Percentiles rank a stretch among this genome's conserved stretches.
Conservation (phyloP, 371 early-diverging fungal genomes). For the Mucor mucedo region DNA sequence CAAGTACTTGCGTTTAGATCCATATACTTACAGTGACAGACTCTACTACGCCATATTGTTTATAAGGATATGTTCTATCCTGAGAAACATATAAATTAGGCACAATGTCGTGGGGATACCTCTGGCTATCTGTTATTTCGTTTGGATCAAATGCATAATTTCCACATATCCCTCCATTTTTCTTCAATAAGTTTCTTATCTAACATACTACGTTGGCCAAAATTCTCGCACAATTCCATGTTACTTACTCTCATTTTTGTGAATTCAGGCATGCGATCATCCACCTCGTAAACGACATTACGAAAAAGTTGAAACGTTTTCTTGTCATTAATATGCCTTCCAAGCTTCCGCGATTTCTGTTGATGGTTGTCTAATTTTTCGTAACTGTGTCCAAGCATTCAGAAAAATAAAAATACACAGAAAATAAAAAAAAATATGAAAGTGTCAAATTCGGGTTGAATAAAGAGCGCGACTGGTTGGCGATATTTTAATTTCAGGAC, state of each 20-base stretch:
- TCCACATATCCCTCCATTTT: constrained; percentile 24
- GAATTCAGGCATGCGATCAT: constrained; percentile 2
- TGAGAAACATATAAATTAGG: constrained; percentile 12
- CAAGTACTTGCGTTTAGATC: too few relatives aligned
- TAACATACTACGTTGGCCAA: background rate
- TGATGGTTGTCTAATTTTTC: background rate
- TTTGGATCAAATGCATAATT: background rate
- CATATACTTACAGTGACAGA: constrained; percentile 25
- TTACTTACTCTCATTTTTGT: constrained; percentile 8
- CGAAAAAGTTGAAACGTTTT: constrained; percentile 24
- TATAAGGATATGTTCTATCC: constrained; percentile 4
- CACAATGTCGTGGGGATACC: background rate
- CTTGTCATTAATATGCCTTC: constrained; percentile 23
- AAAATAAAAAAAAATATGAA: background rate
- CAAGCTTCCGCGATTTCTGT: constrained; percentile 11
- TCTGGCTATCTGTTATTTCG: background rate
- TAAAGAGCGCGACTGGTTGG: too few relatives aligned
- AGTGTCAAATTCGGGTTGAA: background rate
- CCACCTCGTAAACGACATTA: constrained; percentile 21
- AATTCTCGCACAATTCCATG: background rate
- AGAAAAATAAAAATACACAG: background rate
- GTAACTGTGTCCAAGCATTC: background rate
- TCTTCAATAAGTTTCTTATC: constrained; percentile 17
- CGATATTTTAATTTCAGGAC: too few relatives aligned
- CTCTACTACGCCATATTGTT: background rate